Conservation (phyloP, 225 moss, liverwort and hornwort species). For the Physcomitrium patens region DNA sequence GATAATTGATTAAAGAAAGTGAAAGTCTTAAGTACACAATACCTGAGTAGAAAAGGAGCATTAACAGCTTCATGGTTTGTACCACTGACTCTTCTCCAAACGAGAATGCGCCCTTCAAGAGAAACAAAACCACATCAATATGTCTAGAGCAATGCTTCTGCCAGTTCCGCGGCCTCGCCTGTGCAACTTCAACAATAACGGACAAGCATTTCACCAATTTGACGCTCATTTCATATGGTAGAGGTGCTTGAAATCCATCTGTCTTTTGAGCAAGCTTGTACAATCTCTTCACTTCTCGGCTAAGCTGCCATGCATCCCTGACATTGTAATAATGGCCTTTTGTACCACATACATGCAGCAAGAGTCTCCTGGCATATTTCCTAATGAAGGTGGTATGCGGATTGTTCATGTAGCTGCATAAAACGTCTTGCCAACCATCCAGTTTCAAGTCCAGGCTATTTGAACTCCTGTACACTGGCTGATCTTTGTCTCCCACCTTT, state of each 20-base stretch:
- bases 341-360: slow-evolving; percentile 87
- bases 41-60: slow-evolving; percentile 89
- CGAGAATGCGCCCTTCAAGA: slow-evolving; percentile 85
- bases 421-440: slow-evolving; percentile 97
- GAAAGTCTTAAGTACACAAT: slow-evolving; percentile 26
- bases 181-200: slow-evolving; percentile 88
- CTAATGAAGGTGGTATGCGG: slow-evolving; percentile 85
- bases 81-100: slow-evolving; percentile 99
- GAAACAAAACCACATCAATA: slow-evolving; percentile 83
- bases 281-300: slow-evolving; percentile 86
- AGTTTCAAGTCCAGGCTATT: slow-evolving; percentile 77
- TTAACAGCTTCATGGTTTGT: slow-evolving; percentile 90
- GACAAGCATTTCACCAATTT: slow-evolving; percentile 93
- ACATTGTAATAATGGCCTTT: slow-evolving; percentile 98
- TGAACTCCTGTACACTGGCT: slow-evolving; percentile 60
- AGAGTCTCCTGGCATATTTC: slow-evolving; percentile 93
- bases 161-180: slow-evolving; percentile 96
- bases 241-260: slow-evolving; percentile 78
- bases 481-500: slow-evolving; percentile 86
- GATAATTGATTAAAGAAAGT: background rate
- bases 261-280: slow-evolving; percentile 96
- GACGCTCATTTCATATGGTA: slow-evolving; percentile 91
- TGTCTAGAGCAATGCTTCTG: slow-evolving; percentile 97
- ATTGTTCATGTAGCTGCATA: slow-evolving; percentile 98
- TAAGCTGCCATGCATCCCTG: slow-evolving; percentile 99